Evolutionary conservation across 2,329 filamentous ascomycete species (phyloP).

Genomic region (Scedosporium boydii): DNA sequence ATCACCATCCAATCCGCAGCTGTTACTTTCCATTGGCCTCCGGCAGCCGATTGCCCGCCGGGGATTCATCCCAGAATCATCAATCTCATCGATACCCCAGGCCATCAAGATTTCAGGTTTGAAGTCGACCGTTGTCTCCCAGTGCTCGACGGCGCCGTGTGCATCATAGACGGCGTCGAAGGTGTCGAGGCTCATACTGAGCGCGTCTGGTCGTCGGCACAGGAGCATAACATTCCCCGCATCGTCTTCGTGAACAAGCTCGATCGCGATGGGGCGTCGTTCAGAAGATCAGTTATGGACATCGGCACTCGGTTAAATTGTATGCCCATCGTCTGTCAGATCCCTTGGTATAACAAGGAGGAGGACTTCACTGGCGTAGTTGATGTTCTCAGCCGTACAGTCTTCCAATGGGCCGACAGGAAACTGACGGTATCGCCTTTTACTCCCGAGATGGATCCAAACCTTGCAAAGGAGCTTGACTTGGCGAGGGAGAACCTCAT

Average conservation of each 20-base stretch:
- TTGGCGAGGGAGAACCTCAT: conserved; percentile 69
- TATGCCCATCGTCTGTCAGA: conserved; percentile 87
- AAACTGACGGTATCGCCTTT: conserved; percentile 24
- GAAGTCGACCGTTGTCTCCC: conserved; percentile 87
- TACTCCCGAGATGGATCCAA: conserved; percentile 10
- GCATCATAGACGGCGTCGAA: conserved; percentile 83
- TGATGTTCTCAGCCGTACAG: conserved; percentile 68
- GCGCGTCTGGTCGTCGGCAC: conserved; percentile 88
- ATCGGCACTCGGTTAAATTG: conserved; percentile 69
- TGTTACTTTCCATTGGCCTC: conserved; percentile 91
- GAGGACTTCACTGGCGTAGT: conserved; percentile 75
- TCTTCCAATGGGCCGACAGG: conserved; percentile 56
- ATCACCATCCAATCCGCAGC: conserved; percentile 94
- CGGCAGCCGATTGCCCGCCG: conserved; percentile 29
- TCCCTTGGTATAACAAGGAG: conserved; percentile 86
- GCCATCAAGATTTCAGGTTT: conserved; percentile 95
- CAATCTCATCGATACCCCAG: conserved; percentile 92
- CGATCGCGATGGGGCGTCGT: conserved; percentile 68
- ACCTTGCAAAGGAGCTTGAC: conserved; percentile 49
- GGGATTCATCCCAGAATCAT: conserved; percentile 52
- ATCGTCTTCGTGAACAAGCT: conserved; percentile 72
- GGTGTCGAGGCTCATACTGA: conserved; percentile 96
- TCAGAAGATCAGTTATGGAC: conserved; percentile 77
- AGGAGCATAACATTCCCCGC: conserved; percentile 73
- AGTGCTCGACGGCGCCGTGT: conserved; percentile 83